Evolutionary conservation across 768 basidiomycete species (phyloP).

Genomic region (Dictyophora rubrovolvata): DNA sequence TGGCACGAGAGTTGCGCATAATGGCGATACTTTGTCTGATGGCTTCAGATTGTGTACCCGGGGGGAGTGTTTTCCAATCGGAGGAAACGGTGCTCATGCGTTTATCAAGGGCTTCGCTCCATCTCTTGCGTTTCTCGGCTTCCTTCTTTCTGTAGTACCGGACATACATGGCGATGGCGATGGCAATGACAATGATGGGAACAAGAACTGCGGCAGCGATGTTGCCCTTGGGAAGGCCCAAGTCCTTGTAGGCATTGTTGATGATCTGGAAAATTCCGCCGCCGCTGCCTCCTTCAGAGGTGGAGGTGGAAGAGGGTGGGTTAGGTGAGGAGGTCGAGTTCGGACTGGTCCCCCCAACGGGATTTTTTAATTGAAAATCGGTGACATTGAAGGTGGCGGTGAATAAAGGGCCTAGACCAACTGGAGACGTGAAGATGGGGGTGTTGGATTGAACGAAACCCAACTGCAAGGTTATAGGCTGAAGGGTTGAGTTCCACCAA

Average conservation of each 20-base stretch:
- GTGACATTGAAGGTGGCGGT: constrained; percentile 49
- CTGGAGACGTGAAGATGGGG: constrained; percentile 39
- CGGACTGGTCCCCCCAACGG: constrained; percentile 10
- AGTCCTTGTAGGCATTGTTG: constrained; percentile 22
- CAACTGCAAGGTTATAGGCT: constrained; percentile 42
- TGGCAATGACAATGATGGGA: constrained; percentile 39
- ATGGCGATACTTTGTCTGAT: constrained; percentile 27
- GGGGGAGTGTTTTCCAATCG: constrained; percentile 68
- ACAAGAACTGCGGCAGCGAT: constrained; percentile 58
- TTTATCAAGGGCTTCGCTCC: constrained; percentile 60
- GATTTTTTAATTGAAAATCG: constrained; percentile 26
- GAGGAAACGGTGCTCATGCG: constrained; percentile 75
- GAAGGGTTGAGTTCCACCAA: constrained; percentile 58
- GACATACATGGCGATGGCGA: constrained; percentile 40
- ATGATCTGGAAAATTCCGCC: constrained; percentile 19
- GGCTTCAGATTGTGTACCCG: constrained; percentile 61
- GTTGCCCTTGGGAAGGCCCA: constrained; percentile 37
- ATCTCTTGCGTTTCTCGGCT: constrained; percentile 44
- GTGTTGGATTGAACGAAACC: constrained; percentile 42
- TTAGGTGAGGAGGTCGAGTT: background rate
- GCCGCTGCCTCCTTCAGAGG: background rate
- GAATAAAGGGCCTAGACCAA: constrained; percentile 62
- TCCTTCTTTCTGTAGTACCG: constrained; percentile 39
- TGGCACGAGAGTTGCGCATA: constrained; percentile 45
- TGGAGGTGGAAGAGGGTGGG: background rate